A percentile compares a stretch with the other conserved stretches of the same genome.
Conservation (phyloP, 306 rosid genomes). For the Inga oerstediana region DNA sequence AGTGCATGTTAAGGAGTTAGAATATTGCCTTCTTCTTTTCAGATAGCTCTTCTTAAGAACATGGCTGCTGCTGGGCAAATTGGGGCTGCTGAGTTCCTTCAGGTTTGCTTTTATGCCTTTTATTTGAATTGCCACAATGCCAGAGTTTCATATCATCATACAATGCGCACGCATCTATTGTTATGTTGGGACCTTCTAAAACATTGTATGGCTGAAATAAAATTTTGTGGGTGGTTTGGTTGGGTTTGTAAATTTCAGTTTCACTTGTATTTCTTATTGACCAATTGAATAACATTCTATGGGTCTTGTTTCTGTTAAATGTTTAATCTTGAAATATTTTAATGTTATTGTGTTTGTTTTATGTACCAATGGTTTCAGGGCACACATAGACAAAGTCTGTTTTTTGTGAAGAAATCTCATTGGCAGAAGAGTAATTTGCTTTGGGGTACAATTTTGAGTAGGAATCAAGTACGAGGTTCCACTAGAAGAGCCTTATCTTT, state of each 20-base stretch:
- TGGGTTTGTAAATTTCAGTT: background rate
- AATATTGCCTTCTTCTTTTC: background rate
- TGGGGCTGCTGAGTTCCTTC: slow-evolving; percentile 51
- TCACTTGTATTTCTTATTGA: background rate
- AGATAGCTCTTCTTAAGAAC: background rate
- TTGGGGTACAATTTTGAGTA: slow-evolving; percentile 39
- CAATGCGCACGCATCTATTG: background rate
- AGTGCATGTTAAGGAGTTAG: background rate
- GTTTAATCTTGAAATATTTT: background rate
- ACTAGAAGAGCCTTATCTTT: slow-evolving; percentile 37
- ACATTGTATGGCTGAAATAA: background rate
- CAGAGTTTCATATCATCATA: background rate
- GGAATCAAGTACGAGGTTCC: slow-evolving; percentile 35
- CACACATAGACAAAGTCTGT: slow-evolving; percentile 33
- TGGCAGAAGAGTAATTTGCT: slow-evolving; percentile 39
- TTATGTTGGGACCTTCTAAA: background rate
- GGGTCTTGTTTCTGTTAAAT: background rate
- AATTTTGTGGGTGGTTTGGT: background rate
- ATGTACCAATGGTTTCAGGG: slow-evolving; percentile 40
- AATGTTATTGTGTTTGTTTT: background rate
- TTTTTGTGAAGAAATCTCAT: slow-evolving; percentile 33
- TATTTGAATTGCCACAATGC: background rate
- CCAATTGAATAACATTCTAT: background rate
- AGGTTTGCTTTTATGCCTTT: slow-evolving; percentile 32
- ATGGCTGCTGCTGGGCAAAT: slow-evolving; percentile 51